Evolutionary conservation across 345 rosid species (phyloP).

Genomic region (Corchorus capsularis): DNA sequence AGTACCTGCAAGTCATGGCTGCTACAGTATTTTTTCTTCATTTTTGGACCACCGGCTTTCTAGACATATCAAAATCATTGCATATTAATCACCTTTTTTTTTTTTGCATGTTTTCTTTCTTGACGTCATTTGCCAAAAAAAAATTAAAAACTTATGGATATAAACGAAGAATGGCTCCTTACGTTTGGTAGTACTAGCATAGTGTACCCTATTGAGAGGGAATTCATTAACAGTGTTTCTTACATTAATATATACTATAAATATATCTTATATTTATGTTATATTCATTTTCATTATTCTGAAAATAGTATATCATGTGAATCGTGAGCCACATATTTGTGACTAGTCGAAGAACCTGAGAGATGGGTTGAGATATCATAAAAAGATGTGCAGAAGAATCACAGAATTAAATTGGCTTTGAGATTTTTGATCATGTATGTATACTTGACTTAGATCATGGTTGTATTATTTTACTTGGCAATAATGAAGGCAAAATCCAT

Average conservation of each 20-base stretch:
- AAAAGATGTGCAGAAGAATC: not conserved
- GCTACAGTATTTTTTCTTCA: not conserved
- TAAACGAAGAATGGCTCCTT: not conserved
- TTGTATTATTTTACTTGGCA: no score
- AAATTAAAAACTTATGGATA: not conserved
- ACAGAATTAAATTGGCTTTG: not conserved
- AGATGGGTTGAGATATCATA: not conserved
- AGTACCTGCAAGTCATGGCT: not conserved
- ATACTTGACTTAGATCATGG: not conserved
- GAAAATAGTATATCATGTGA: no score
- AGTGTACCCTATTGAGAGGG: not conserved
- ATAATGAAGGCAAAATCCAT: no score
- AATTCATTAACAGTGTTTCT: not conserved
- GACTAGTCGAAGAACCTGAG: conserved; percentile 7
- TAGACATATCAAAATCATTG: not conserved
- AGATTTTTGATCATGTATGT: not conserved
- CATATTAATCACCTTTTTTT: not conserved
- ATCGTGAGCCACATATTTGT: not conserved
- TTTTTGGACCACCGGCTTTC: not conserved
- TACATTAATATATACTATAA: no score
- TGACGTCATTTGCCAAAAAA: not conserved
- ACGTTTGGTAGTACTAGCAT: not conserved
- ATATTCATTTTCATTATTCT: no score
- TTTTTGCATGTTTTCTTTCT: not conserved
- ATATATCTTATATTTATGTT: no score